Percentiles rank a stretch among this genome's conserved stretches.
Evolutionary conservation across 2,329 filamentous ascomycete genomes (phyloP).

Genomic region (Helicocarpus griseus): DNA sequence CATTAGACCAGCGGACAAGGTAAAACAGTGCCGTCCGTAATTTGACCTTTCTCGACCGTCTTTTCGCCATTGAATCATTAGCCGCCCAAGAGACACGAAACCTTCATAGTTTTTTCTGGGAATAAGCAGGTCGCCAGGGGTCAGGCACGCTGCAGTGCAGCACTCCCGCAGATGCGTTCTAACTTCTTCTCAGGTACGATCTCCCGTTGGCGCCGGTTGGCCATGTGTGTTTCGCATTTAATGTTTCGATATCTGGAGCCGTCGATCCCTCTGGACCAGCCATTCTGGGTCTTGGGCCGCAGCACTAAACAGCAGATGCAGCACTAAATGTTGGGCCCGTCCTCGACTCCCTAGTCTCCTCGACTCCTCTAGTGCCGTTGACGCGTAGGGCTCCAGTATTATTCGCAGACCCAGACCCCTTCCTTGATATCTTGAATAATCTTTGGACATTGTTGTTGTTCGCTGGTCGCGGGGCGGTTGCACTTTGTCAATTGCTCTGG

Average conservation of each 20-base stretch:
- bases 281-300: neutral
- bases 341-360: neutral
- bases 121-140: too few species aligned
- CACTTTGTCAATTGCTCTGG: too few species aligned
- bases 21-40: neutral
- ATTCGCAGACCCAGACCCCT: neutral
- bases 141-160: too few species aligned
- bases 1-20: neutral
- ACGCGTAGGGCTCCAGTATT: neutral
- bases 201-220: neutral
- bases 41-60: too few species aligned
- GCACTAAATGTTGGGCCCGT: too few species aligned
- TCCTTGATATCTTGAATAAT: too few species aligned
- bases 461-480: too few species aligned
- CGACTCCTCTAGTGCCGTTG: neutral
- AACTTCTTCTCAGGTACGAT: neutral
- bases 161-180: too few species aligned
- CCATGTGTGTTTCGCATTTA: neutral
- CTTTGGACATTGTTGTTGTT: too few species aligned
- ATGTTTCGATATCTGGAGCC: neutral
- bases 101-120: too few species aligned
- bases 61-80: too few species aligned
- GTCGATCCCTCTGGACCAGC: neutral
- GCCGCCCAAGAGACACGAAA: too few species aligned
- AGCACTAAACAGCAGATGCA: neutral